phyloP scores from a whole-genome alignment of 495 filamentous ascomycete species.

The Neurospora sp. region DNA sequence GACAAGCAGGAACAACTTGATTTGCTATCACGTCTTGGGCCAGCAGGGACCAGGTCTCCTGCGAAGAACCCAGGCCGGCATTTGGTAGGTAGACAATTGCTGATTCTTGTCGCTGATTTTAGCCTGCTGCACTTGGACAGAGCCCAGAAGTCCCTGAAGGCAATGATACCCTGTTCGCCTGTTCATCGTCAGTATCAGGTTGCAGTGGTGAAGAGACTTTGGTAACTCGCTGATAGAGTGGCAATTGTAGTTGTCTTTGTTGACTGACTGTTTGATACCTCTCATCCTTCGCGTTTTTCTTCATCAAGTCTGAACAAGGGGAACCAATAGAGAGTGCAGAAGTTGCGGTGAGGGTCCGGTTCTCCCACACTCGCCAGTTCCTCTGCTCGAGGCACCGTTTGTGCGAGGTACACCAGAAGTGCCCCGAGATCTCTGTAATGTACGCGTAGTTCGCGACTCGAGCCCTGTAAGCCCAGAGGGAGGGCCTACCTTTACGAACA shows the following conservation, averaged over 20 bases:
- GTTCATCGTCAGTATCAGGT: not conserved
- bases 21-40: not conserved
- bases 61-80: not conserved
- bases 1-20: not conserved
- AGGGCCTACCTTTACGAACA: not conserved
- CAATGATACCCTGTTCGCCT: not conserved
- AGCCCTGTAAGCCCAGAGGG: not conserved
- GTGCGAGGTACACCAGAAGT: not conserved
- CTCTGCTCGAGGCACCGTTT: not conserved
- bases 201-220: not conserved
- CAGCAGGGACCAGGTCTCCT: not conserved
- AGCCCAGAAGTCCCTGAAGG: not conserved
- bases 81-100: not conserved
- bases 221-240: not conserved
- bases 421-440: not conserved
- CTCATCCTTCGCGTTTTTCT: not conserved
- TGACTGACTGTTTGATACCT: not conserved
- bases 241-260: not conserved
- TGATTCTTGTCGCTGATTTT: not conserved
- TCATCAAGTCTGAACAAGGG: not conserved
- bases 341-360: constrained; percentile 17
- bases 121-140: not conserved
- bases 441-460: not conserved
- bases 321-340: constrained; percentile 4
- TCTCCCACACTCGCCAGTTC: not conserved